Conservation (phyloP, 1,284 basidiomycete genomes). For the Sphaerobolus stellatus region DNA sequence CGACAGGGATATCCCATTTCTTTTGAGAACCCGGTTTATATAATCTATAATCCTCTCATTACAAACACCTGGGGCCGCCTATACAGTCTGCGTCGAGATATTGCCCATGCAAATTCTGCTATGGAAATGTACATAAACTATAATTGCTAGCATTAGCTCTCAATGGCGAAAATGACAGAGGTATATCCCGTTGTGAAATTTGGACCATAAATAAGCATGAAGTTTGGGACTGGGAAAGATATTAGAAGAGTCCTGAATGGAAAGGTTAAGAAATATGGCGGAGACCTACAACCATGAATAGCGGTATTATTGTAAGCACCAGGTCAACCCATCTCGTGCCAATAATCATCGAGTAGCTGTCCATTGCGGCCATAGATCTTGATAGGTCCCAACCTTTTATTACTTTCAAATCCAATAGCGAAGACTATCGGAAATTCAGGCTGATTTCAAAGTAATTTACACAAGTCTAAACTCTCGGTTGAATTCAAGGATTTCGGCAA, state of each 20-base stretch:
- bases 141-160: conserved; percentile 2
- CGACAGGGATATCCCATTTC: too few species aligned
- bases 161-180: background rate
- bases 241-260: too few species aligned
- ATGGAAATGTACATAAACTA: too few species aligned
- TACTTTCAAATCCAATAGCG: conserved; percentile 31
- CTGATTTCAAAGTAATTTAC: too few species aligned
- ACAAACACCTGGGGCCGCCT: too few species aligned
- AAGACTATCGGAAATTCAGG: too few species aligned
- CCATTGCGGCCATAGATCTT: background rate
- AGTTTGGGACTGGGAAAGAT: background rate
- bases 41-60: conserved; percentile 10
- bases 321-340: background rate
- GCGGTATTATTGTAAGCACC: background rate
- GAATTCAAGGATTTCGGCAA: too few species aligned
- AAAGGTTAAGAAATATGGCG: too few species aligned
- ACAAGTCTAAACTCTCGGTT: too few species aligned
- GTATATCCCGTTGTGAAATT: background rate
- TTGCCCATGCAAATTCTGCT: too few species aligned
- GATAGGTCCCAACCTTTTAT: background rate
- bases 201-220: background rate
- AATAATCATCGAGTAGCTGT: background rate
- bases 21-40: too few species aligned
- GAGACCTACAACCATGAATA: background rate
- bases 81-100: too few species aligned